Base-by-base conservation (phyloP, 345 rosid genomes). In the Eucalyptus curtisii region DNA sequence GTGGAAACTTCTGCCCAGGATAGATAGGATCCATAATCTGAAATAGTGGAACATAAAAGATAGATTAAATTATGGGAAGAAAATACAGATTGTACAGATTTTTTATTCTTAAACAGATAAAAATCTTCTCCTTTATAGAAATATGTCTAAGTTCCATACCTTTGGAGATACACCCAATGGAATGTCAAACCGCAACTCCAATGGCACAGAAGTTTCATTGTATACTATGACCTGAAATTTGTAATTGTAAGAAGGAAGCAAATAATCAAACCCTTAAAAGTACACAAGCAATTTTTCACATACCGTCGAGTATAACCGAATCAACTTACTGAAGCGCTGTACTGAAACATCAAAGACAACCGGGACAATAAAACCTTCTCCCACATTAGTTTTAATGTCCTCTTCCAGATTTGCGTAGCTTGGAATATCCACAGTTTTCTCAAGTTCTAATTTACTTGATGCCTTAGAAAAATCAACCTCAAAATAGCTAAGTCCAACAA, bases 81-180 rank as follows among this genome's bases (percentile, higher is more conserved):
- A 49, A 84, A 86, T 48, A 86, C 12, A 48, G 68, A 42, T 13
- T 22, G 44, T 57, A 49, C 37, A 79, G 64, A 49, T 40, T 52
- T 49, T n/a, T 52, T 49, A n/a, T 40, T 55, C 30, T 52, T 49
- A 50, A 10, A 22, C 45, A 10, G 31, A 31, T 49, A n/a, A 30
- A 86, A 27, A 49, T n/a, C 27, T 86, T n/a, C 87, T 86, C 52
- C 87, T 86, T 7, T 9, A 49, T 47, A 86, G 30, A 31, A 33
- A 86, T 14, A 45, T 44, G n/a, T 42, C 30, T 30, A 48, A 30
- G 45, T 91, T 88, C 15, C 86, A 53, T 91, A 97, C 99, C 99
- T 96, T 97, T 13, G 99, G 99, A 86, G 99, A 94, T 86, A 97
- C 89, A 86, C 99, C 98, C 92, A 97, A 95, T 85, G 99, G 99